These are phyloP conservation scores for Coprinopsis strossmayeri DNA, from an alignment of 768 basidiomycete species.

Conservation along the genomic window DNA sequence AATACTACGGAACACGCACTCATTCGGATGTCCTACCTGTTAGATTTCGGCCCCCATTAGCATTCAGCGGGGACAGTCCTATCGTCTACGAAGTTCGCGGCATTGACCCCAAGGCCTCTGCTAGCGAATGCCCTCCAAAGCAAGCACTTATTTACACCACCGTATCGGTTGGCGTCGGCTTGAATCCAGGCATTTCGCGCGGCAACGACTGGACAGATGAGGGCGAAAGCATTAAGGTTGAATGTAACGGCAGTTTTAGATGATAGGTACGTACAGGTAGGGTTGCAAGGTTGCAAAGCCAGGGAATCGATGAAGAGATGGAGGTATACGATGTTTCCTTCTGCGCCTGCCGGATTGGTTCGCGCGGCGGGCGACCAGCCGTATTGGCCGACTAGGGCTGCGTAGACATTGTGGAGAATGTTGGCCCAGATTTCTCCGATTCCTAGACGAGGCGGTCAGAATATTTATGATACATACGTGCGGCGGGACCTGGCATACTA, in stretches of 20 bases:
- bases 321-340: constrained; percentile 19
- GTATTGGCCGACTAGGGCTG: constrained; percentile 6
- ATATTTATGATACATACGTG: neutral
- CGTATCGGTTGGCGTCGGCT: constrained; percentile 41
- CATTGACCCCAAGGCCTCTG: constrained; percentile 36
- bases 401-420: constrained; percentile 12
- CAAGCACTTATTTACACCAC: constrained; percentile 35
- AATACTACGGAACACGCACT: too few relatives aligned
- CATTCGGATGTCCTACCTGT: too few relatives aligned
- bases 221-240: neutral
- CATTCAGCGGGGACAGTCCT: constrained; percentile 23
- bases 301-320: constrained; percentile 19
- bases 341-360: constrained; percentile 14
- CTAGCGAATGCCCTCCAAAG: constrained; percentile 42
- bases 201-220: constrained; percentile 23
- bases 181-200: constrained; percentile 45
- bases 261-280: constrained; percentile 18
- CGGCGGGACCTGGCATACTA: neutral
- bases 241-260: neutral
- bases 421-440: constrained; percentile 18
- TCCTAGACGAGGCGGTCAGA: neutral
- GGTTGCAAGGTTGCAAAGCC: constrained; percentile 19
- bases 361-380: constrained; percentile 5
- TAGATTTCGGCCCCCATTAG: too few relatives aligned
- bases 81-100: constrained; percentile 20